Conservation (phyloP, 345 rosid genomes). For the Raphanus raphanistrum region DNA sequence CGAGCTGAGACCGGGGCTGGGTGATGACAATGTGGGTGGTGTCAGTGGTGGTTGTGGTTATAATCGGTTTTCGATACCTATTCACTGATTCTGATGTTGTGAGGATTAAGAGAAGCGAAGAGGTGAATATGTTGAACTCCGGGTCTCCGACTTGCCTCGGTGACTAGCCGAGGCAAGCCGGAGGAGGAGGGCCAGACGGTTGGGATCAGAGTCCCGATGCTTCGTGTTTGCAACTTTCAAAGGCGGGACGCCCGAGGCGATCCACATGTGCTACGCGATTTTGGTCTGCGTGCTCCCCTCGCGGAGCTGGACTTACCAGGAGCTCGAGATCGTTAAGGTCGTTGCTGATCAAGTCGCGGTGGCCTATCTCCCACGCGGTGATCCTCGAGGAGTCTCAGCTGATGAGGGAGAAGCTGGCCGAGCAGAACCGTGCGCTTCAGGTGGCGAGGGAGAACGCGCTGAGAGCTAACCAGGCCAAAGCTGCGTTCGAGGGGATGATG, state of each 20-base stretch:
- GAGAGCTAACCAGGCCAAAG: conserved; percentile 85
- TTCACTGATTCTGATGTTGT: conserved; percentile 69
- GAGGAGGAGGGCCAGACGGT: conserved; percentile 73
- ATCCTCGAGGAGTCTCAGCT: conserved; percentile 90
- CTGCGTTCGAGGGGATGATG: conserved; percentile 79
- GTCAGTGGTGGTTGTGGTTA: not conserved
- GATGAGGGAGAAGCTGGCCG: conserved; percentile 81
- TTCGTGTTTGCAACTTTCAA: conserved; percentile 80
- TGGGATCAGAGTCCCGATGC: conserved; percentile 94
- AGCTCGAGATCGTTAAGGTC: conserved; percentile 78
- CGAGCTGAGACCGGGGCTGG: conserved; percentile 46
- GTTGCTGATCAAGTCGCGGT: conserved; percentile 98
- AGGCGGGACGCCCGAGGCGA: conserved; percentile 89
- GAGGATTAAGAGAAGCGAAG: conserved; percentile 64
- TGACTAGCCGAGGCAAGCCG: conserved; percentile 54
- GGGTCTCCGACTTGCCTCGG: conserved; percentile 62
- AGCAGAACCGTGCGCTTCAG: conserved; percentile 79
- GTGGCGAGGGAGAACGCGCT: conserved; percentile 64
- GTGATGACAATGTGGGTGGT: conserved; percentile 26
- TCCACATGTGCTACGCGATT: conserved; percentile 71
- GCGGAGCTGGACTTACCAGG: conserved; percentile 71
- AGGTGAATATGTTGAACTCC: conserved; percentile 56
- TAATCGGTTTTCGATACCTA: conserved; percentile 48
- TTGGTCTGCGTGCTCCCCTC: conserved; percentile 78
- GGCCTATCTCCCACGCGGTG: conserved; percentile 94